Conservation (phyloP, 2,329 filamentous ascomycete species). For the Verticillium klebahnii region DNA sequence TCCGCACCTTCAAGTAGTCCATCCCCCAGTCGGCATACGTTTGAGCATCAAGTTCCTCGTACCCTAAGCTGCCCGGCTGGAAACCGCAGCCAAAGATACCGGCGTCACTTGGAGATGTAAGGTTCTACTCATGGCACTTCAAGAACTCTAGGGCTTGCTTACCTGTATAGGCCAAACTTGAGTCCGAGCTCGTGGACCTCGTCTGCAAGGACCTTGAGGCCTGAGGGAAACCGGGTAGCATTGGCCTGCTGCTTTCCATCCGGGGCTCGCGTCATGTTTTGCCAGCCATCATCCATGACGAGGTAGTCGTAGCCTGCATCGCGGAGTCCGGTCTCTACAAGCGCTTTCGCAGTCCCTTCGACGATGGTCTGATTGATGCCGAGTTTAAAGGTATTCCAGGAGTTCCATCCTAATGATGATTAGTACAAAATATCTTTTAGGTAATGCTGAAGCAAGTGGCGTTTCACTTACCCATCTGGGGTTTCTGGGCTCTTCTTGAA, state of each 20-base stretch:
- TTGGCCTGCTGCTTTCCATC: constrained; percentile 2
- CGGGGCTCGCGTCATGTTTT: background rate
- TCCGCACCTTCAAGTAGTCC: constrained; percentile 42
- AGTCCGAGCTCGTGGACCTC: constrained; percentile 41
- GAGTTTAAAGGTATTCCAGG: constrained; percentile 12
- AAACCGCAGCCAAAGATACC: constrained; percentile 39
- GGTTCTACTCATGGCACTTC: background rate
- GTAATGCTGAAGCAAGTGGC: too few relatives aligned
- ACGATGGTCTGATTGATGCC: constrained; percentile 15
- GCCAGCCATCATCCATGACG: constrained; percentile 9
- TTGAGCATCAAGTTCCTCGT: constrained; percentile 47
- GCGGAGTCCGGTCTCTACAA: constrained; percentile 5
- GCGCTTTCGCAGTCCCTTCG: constrained; percentile 2
- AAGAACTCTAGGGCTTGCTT: background rate
- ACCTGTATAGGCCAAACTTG: constrained; percentile 48
- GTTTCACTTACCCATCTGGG: constrained; percentile 1
- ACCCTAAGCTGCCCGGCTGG: constrained; percentile 28
- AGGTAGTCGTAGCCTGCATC: constrained; percentile 7
- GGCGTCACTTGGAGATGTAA: constrained; percentile 21
- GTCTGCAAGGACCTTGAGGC: constrained; percentile 39
- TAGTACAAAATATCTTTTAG: too few relatives aligned
- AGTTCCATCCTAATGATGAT: constrained; percentile 6
- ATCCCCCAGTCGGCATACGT: constrained; percentile 47
- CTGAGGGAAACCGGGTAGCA: constrained; percentile 4
- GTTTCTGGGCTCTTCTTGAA: background rate